Percentiles rank a stretch among this genome's conserved stretches.
Conservation (phyloP, 2,329 filamentous ascomycete genomes). For the Clarireedia monteithiana region DNA sequence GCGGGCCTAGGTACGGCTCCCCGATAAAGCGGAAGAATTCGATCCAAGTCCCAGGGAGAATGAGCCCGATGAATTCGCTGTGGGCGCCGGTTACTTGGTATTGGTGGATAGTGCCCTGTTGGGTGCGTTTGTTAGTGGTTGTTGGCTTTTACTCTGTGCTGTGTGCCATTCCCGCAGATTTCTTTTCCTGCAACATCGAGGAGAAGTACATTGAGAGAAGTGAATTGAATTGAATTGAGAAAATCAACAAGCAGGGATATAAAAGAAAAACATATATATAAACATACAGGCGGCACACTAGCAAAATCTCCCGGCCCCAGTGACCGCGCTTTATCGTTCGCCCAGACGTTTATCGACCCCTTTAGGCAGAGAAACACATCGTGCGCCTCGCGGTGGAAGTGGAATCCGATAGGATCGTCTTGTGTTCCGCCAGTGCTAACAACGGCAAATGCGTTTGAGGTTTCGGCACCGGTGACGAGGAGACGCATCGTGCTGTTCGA, state of each 20-base stretch:
- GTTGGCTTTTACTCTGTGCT: background rate
- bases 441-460: constrained; percentile 23
- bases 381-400: constrained; percentile 48
- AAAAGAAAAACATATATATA: background rate
- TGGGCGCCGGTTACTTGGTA: constrained; percentile 46
- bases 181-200: background rate
- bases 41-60: constrained; percentile 51
- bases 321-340: constrained; percentile 46
- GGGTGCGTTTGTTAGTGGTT: background rate
- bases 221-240: background rate
- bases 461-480: constrained; percentile 24
- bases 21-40: constrained; percentile 53
- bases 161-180: background rate
- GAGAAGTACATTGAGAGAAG: background rate
- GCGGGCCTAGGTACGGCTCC: constrained; percentile 41
- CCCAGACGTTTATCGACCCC: constrained; percentile 48
- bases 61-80: constrained; percentile 45
- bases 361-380: constrained; percentile 50
- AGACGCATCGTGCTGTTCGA: constrained; percentile 22
- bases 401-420: constrained; percentile 37
- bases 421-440: constrained; percentile 22
- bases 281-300: constrained; percentile 44
- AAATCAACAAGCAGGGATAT: background rate
- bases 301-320: constrained; percentile 50
- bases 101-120: constrained; percentile 44